These are phyloP conservation scores for Sphagnum contortum DNA, from an alignment of 225 moss, liverwort and hornwort genomes.

Conservation along the genomic window DNA sequence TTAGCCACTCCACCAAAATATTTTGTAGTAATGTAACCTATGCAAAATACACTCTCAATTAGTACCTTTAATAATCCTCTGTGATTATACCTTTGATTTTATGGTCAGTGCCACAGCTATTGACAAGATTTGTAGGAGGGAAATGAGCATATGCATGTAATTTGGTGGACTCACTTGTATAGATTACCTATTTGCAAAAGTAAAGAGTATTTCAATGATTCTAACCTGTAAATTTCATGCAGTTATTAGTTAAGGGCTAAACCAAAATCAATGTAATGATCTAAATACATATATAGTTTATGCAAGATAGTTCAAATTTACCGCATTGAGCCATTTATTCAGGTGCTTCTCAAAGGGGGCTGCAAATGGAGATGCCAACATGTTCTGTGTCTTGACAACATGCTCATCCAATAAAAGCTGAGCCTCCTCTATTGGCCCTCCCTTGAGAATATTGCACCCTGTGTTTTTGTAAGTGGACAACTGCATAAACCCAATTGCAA, in stretches of 20 bases:
- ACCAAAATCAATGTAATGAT: too few relatives aligned
- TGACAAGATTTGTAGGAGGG: too few relatives aligned
- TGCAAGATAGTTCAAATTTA: slow-evolving; percentile 7
- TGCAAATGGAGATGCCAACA: slow-evolving; percentile 81
- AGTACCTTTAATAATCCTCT: too few relatives aligned
- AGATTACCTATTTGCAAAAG: too few relatives aligned
- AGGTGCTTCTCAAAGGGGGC: slow-evolving; percentile 67
- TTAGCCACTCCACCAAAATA: slow-evolving; percentile 54
- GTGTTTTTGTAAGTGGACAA: slow-evolving; percentile 56
- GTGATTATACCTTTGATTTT: too few relatives aligned
- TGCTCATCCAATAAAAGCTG: slow-evolving; percentile 76
- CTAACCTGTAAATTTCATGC: too few relatives aligned
- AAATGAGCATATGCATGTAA: too few relatives aligned
- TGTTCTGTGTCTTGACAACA: slow-evolving; percentile 79
- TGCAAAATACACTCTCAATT: background rate
- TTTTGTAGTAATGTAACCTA: slow-evolving; percentile 52
- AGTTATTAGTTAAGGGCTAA: too few relatives aligned
- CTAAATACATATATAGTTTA: too few relatives aligned
- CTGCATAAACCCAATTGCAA: slow-evolving; percentile 12
- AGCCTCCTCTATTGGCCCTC: slow-evolving; percentile 81
- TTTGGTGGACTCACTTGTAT: too few relatives aligned
- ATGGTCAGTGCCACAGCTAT: too few relatives aligned
- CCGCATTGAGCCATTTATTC: slow-evolving; percentile 44
- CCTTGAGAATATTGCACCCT: slow-evolving; percentile 73
- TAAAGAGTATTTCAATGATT: too few relatives aligned